These are phyloP conservation scores for Lactifluus pinguis DNA, from an alignment of 768 basidiomycete genomes.

Conservation along the genomic window DNA sequence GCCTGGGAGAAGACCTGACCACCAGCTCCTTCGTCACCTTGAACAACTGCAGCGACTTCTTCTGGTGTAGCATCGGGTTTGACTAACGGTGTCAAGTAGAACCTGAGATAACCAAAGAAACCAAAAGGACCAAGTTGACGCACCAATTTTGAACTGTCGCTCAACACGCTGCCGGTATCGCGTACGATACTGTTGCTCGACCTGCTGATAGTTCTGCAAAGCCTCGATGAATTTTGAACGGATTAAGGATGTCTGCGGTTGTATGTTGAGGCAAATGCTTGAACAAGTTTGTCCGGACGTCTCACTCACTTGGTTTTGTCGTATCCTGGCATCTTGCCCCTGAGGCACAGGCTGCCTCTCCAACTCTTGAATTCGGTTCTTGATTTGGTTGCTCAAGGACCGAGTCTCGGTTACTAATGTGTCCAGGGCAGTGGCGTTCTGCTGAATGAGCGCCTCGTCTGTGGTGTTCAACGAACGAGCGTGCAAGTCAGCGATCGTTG, in stretches of 20 bases:
- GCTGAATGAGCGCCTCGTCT: constrained; percentile 57
- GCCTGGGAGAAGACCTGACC: constrained; percentile 86
- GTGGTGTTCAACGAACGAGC: constrained; percentile 67
- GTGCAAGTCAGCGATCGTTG: constrained; percentile 62
- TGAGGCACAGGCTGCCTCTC: constrained; percentile 54
- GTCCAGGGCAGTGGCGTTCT: constrained; percentile 53
- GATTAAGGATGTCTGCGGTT: constrained; percentile 19
- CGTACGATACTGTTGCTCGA: constrained; percentile 70
- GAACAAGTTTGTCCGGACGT: background rate
- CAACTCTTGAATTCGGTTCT: constrained; percentile 62
- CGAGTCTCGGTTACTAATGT: constrained; percentile 67
- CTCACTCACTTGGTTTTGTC: constrained; percentile 60
- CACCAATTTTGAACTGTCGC: constrained; percentile 81
- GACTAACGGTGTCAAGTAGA: constrained; percentile 35
- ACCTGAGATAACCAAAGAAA: background rate
- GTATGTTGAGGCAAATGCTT: background rate
- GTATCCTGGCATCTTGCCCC: constrained; percentile 63
- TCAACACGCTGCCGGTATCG: constrained; percentile 78
- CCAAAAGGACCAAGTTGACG: constrained; percentile 17
- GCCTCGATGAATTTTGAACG: constrained; percentile 65
- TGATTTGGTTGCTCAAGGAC: constrained; percentile 56
- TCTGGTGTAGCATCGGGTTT: constrained; percentile 91
- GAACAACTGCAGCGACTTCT: constrained; percentile 79
- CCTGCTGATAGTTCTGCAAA: constrained; percentile 75
- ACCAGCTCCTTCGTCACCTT: constrained; percentile 61